These are phyloP conservation scores for Erodium trifolium DNA, from an alignment of 441 rosid genomes.

Conservation along the genomic window DNA sequence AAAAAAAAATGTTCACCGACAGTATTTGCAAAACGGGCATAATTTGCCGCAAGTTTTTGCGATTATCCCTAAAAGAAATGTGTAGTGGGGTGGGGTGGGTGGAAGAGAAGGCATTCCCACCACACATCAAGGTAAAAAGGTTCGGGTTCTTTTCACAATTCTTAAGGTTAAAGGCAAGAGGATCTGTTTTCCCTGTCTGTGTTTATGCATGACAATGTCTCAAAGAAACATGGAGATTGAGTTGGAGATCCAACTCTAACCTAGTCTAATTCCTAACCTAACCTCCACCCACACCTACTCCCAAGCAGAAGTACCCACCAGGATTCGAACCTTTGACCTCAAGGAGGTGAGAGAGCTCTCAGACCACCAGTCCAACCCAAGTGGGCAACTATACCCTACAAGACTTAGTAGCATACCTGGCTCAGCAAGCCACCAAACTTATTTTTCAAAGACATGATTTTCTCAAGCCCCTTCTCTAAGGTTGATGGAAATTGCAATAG, in stretches of 20 bases:
- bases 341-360: no score
- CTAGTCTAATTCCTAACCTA: no score
- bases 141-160: not conserved
- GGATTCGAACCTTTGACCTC: no score
- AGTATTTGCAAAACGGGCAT: no score
- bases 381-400: not conserved
- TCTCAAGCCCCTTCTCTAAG: slow-evolving; percentile 84
- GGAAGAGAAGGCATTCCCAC: not conserved
- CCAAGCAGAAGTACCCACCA: no score
- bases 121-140: not conserved
- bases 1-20: no score
- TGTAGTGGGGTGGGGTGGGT: not conserved
- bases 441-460: slow-evolving; percentile 82
- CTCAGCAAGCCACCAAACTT: slow-evolving; percentile 84
- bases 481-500: slow-evolving; percentile 90
- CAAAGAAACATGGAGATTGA: not conserved
- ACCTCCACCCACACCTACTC: no score
- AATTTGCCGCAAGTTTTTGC: no score
- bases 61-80: no score
- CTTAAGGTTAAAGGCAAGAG: not conserved
- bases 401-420: slow-evolving; percentile 48
- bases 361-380: no score
- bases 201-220: not conserved
- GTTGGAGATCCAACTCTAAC: not conserved
- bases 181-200: not conserved